These are phyloP conservation scores for Calocybe gambosa DNA, from an alignment of 1,284 basidiomycete species.

Conservation along the genomic window DNA sequence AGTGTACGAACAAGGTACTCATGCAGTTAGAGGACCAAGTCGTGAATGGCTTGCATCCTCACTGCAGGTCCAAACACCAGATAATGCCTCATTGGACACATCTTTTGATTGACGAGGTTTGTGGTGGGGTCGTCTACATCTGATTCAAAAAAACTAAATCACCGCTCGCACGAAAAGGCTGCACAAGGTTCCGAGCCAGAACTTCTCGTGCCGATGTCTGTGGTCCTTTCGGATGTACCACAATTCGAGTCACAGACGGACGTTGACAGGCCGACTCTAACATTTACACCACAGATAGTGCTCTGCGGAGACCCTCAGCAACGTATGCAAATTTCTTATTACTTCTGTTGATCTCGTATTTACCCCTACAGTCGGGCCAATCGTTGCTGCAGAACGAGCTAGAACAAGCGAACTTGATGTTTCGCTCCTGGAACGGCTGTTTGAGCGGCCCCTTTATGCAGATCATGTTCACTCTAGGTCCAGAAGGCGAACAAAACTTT, in stretches of 20 bases:
- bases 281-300: constrained; percentile 33
- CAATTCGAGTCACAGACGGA: constrained; percentile 3
- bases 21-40: constrained; percentile 34
- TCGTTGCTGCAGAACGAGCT: constrained; percentile 35
- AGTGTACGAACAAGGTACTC: constrained; percentile 34
- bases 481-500: constrained; percentile 3
- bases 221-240: constrained; percentile 25
- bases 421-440: constrained; percentile 41
- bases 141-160: neutral
- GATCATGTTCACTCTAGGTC: constrained; percentile 18
- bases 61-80: constrained; percentile 22
- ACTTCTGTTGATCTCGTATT: neutral
- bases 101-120: constrained; percentile 40
- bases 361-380: constrained; percentile 33
- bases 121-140: neutral
- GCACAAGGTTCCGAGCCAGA: constrained; percentile 45
- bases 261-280: constrained; percentile 6
- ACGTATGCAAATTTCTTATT: constrained; percentile 21
- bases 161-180: constrained; percentile 23
- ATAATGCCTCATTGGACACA: constrained; percentile 42
- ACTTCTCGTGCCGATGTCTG: constrained; percentile 38
- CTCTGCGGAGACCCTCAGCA: constrained; percentile 43
- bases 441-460: constrained; percentile 34
- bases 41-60: constrained; percentile 29
- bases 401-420: constrained; percentile 37